phyloP scores from a whole-genome alignment of 164 flowering plant genomes.

The Amborella trichopoda region DNA sequence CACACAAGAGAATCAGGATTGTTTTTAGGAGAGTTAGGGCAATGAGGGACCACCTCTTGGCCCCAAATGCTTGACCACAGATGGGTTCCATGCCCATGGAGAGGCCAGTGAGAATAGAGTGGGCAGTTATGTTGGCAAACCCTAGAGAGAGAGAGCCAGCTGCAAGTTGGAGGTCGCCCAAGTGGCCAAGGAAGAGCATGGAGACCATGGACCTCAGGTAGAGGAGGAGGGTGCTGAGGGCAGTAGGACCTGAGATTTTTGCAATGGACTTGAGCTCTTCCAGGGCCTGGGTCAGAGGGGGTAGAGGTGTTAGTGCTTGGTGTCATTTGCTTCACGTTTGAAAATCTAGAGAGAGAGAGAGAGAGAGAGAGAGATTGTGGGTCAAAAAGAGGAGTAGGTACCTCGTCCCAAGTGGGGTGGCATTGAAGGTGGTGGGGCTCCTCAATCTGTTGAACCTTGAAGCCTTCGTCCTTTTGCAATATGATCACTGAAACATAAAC shows the following conservation, averaged over 20 bases:
- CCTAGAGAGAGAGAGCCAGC: constrained; percentile 58
- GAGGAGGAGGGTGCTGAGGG: constrained; percentile 33
- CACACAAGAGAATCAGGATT: constrained; percentile 19
- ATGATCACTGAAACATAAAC: too few relatives aligned
- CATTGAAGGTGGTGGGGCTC: too few relatives aligned
- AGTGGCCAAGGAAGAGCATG: constrained; percentile 44
- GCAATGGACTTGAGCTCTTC: constrained; percentile 37
- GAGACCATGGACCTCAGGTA: constrained; percentile 40
- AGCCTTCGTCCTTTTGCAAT: too few relatives aligned
- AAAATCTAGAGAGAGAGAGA: too few relatives aligned
- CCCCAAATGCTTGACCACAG: constrained; percentile 57
- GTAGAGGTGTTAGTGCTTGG: too few relatives aligned
- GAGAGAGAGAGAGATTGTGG: too few relatives aligned
- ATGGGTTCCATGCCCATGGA: constrained; percentile 68
- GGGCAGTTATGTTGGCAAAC: constrained; percentile 63
- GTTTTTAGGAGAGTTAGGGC: constrained; percentile 41
- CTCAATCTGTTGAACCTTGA: too few relatives aligned
- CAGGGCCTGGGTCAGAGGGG: constrained; percentile 22
- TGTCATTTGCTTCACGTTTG: too few relatives aligned
- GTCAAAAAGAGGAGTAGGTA: too few relatives aligned
- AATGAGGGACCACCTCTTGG: constrained; percentile 38
- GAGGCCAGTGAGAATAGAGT: constrained; percentile 54
- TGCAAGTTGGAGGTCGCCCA: constrained; percentile 50
- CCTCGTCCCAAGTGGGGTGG: too few relatives aligned
- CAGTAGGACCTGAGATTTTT: constrained; percentile 34